A percentile compares a stretch with the other conserved stretches of the same genome.
phyloP scores from a whole-genome alignment of 148 eudicot genomes.

The Beta vulgaris region DNA sequence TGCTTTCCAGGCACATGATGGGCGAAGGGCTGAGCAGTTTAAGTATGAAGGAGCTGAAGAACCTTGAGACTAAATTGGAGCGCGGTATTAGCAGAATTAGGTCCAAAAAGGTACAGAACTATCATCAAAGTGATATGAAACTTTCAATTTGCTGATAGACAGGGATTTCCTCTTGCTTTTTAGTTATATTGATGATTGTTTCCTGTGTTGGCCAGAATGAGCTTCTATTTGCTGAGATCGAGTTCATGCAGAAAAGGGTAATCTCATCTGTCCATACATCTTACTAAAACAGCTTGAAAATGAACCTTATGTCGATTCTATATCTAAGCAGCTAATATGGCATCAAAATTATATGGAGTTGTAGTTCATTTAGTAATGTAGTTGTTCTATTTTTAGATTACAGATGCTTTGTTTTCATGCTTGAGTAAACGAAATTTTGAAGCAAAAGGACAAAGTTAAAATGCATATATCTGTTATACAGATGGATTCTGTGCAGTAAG shows the following conservation, averaged over 20 bases:
- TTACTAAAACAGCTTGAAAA: not conserved
- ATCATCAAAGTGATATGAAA: not conserved
- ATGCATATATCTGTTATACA: too few species aligned
- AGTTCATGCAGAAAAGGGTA: constrained; percentile 94
- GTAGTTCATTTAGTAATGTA: too few species aligned
- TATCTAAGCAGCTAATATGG: not conserved
- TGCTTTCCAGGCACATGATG: constrained; percentile 63
- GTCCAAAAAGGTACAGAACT: constrained; percentile 66
- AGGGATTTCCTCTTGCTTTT: not conserved
- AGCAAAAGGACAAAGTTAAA: too few species aligned
- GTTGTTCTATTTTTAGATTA: too few species aligned
- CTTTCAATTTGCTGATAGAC: not conserved
- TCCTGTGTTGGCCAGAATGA: constrained; percentile 58
- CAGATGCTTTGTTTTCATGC: too few species aligned
- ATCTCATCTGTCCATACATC: constrained; percentile 7
- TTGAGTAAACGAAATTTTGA: too few species aligned
- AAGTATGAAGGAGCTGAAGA: constrained; percentile 57
- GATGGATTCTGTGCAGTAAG: too few species aligned
- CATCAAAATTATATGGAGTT: too few species aligned
- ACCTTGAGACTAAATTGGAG: constrained; percentile 61
- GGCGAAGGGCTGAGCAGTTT: constrained; percentile 67
- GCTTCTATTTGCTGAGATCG: constrained; percentile 86
- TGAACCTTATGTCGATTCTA: not conserved
- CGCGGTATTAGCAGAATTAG: constrained; percentile 68
- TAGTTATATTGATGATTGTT: not conserved